These are phyloP conservation scores for Parachlorella kessleri DNA, from an alignment of 139 green algal genomes.

Conservation along the genomic window DNA sequence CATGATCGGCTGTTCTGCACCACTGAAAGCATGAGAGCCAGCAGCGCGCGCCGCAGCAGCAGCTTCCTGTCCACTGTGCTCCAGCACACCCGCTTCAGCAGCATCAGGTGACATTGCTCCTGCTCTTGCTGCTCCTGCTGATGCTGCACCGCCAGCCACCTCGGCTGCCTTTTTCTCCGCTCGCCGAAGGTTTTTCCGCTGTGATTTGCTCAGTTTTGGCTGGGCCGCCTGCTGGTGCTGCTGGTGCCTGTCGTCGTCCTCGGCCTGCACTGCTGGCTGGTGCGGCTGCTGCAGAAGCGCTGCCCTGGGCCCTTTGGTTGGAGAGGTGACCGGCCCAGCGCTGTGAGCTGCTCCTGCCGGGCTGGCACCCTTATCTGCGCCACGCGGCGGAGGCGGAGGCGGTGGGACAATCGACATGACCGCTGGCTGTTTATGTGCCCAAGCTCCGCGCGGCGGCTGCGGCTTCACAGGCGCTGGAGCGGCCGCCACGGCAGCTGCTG, in stretches of 20 bases:
- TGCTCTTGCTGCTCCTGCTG: no score
- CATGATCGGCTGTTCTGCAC: no score
- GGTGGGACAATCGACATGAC: conserved; percentile 2
- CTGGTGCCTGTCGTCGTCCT: background rate
- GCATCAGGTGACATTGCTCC: no score
- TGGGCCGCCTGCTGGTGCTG: background rate
- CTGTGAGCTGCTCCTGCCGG: no score
- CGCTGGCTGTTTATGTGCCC: background rate
- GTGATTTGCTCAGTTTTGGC: conserved; percentile 61
- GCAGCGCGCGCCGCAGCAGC: no score
- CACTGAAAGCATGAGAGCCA: no score
- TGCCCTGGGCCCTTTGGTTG: no score
- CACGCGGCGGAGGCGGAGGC: background rate
- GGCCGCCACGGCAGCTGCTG: background rate
- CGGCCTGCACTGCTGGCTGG: background rate
- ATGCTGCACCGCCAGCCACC: background rate
- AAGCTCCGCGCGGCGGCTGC: background rate
- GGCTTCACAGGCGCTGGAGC: conserved; percentile 2
- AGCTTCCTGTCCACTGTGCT: no score
- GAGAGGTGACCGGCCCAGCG: no score
- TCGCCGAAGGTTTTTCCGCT: conserved; percentile 74
- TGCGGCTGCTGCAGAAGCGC: background rate
- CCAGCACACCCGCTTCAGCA: no score
- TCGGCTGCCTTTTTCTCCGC: conserved; percentile 57
- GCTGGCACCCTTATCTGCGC: conserved; percentile 15